Conservation (phyloP, 805 yeast genomes). For the Wickerhamiella cacticola region DNA sequence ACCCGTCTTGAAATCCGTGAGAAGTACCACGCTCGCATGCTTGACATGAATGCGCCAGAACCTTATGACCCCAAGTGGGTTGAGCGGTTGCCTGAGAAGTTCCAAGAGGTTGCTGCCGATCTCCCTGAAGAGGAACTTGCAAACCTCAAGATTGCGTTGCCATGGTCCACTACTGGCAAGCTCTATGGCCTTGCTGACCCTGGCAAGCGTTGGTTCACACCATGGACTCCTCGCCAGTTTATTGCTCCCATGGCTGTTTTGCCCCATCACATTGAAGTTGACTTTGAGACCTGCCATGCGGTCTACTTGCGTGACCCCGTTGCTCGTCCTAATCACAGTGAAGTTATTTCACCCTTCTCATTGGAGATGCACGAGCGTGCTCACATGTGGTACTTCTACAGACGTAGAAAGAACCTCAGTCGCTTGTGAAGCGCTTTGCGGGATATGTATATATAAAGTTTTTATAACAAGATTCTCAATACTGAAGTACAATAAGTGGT, state of each 20-base stretch:
- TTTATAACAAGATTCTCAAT: too few relatives aligned
- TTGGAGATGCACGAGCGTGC: slow-evolving; percentile 81
- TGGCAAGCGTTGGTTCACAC: slow-evolving; percentile 77
- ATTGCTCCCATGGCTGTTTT: slow-evolving; percentile 82
- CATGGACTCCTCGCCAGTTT: slow-evolving; percentile 93
- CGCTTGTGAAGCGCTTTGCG: neutral
- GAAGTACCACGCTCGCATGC: slow-evolving; percentile 17
- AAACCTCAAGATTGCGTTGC: slow-evolving; percentile 34
- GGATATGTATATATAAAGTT: neutral
- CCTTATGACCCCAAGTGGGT: slow-evolving; percentile 45
- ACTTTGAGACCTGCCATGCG: slow-evolving; percentile 88
- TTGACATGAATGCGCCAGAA: slow-evolving; percentile 24
- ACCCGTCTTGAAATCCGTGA: slow-evolving; percentile 21
- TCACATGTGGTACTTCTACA: slow-evolving; percentile 63
- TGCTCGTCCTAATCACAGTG: slow-evolving; percentile 93
- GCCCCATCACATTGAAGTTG: slow-evolving; percentile 85
- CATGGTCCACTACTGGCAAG: slow-evolving; percentile 39
- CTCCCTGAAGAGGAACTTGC: slow-evolving; percentile 36
- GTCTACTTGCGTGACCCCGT: slow-evolving; percentile 95
- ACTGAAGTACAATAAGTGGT: too few relatives aligned
- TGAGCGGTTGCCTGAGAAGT: slow-evolving; percentile 33
- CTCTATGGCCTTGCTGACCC: slow-evolving; percentile 73
- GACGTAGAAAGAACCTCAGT: slow-evolving; percentile 27
- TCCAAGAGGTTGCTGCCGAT: slow-evolving; percentile 36
- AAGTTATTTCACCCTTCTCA: slow-evolving; percentile 83